phyloP scores from a whole-genome alignment of 108 stramenopile genomes.

The Fragilaria radians region DNA sequence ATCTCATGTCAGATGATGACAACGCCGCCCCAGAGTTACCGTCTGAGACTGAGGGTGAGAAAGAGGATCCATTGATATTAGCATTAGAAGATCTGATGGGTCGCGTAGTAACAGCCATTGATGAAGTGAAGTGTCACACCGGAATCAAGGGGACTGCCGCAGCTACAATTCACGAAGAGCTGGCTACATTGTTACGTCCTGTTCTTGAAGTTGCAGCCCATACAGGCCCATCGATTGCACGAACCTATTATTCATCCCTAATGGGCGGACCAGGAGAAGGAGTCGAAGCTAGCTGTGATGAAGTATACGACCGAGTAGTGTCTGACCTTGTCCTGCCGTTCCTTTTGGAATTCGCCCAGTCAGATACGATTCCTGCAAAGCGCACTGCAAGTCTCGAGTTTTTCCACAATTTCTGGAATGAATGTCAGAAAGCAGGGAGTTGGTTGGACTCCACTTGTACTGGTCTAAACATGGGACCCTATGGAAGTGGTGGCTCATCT shows the following conservation, averaged over 20 bases:
- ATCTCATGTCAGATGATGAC: constrained; percentile 63
- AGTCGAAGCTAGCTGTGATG: constrained; percentile 62
- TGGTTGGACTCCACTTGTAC: constrained; percentile 49
- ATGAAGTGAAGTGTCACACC: constrained; percentile 71
- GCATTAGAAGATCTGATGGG: constrained; percentile 78
- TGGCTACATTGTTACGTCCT: constrained; percentile 56
- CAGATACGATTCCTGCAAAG: constrained; percentile 63
- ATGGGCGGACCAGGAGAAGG: constrained; percentile 25
- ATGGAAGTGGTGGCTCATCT: constrained; percentile 30
- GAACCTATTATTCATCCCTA: constrained; percentile 58
- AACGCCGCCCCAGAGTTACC: constrained; percentile 45
- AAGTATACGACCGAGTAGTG: constrained; percentile 62
- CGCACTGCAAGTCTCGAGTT: constrained; percentile 60
- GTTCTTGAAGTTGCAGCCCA: constrained; percentile 78
- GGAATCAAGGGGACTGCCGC: constrained; percentile 26
- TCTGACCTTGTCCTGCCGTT: constrained; percentile 70
- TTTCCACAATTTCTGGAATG: constrained; percentile 60
- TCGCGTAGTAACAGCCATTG: constrained; percentile 54
- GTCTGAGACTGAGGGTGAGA: constrained; percentile 40
- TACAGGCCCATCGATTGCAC: constrained; percentile 63
- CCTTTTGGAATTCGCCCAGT: constrained; percentile 71
- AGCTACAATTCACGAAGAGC: constrained; percentile 59
- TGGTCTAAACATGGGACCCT: constrained; percentile 28
- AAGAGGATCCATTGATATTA: constrained; percentile 59
- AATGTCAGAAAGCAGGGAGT: constrained; percentile 63